Conservation (phyloP, 2,329 filamentous ascomycete genomes). For the Colletotrichum lindemuthianum region DNA sequence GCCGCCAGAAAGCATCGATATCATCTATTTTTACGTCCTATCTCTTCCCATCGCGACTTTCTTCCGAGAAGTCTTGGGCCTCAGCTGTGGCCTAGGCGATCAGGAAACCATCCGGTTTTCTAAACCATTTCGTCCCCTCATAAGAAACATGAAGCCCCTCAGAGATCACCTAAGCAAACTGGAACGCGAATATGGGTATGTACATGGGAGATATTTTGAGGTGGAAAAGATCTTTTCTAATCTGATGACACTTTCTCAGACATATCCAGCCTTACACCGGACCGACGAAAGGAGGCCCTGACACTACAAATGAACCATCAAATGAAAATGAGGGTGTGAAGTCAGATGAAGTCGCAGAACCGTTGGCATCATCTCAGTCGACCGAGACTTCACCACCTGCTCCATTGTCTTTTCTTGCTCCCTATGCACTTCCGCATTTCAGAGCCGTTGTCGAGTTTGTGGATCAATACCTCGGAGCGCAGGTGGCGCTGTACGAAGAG, state of each 20-base stretch:
- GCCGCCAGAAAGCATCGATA: neutral
- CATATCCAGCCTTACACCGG: neutral
- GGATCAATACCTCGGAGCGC: neutral
- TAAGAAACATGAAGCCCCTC: neutral
- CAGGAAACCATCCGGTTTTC: neutral
- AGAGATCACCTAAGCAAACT: neutral
- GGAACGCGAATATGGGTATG: neutral
- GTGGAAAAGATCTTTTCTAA: neutral
- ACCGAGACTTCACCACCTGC: no score
- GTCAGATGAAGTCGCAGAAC: no score
- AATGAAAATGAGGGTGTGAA: no score
- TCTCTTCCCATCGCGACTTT: neutral
- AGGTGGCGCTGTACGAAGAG: neutral
- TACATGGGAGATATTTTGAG: no score
- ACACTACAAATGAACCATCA: neutral
- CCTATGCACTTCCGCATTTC: neutral
- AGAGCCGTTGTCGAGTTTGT: neutral
- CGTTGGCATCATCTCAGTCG: no score
- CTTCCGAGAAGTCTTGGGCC: neutral
- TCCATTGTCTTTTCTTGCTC: no score
- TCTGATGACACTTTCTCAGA: no score
- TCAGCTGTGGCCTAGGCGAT: neutral
- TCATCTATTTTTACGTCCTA: neutral
- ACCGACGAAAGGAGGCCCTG: neutral
- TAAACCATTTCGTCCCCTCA: slow-evolving; percentile 9